Percentiles rank a stretch among this genome's conserved stretches.
phyloP scores from a whole-genome alignment of 495 filamentous ascomycete genomes.

The Penicillium diatomitis region DNA sequence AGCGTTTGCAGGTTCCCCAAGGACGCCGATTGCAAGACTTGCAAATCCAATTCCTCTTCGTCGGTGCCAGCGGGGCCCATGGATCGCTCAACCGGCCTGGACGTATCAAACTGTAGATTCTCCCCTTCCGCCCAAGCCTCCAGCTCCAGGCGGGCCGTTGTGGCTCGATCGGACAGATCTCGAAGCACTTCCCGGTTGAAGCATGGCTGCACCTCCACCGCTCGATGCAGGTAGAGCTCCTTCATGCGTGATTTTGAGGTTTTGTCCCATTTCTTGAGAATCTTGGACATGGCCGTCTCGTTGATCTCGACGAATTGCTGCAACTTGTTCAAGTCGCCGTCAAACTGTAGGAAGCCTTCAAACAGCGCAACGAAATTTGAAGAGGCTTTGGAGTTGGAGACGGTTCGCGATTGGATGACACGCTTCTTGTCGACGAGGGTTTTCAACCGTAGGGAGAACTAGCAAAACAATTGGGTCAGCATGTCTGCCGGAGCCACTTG shows the following conservation, averaged over 20 bases:
- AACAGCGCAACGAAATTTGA: slow-evolving; percentile 88
- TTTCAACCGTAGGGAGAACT: slow-evolving; percentile 88
- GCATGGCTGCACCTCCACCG: slow-evolving; percentile 94
- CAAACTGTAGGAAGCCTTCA: slow-evolving; percentile 94
- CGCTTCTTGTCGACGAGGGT: slow-evolving; percentile 92
- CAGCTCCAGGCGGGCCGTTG: slow-evolving; percentile 82
- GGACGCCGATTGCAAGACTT: slow-evolving; percentile 80
- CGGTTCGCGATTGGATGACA: slow-evolving; percentile 66
- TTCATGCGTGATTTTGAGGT: slow-evolving; percentile 98
- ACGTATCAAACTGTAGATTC: slow-evolving; percentile 67
- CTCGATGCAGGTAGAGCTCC: slow-evolving; percentile 89
- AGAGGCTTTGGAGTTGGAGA: slow-evolving; percentile 69
- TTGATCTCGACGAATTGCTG: slow-evolving; percentile 99
- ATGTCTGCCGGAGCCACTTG: too few relatives aligned
- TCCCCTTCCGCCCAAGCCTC: slow-evolving; percentile 97
- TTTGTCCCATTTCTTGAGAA: slow-evolving; percentile 99
- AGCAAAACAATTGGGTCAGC: background rate
- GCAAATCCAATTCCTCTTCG: slow-evolving; percentile 77
- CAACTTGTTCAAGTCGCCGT: slow-evolving; percentile 89
- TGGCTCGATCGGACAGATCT: slow-evolving; percentile 91
- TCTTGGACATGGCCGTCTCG: slow-evolving; percentile 94
- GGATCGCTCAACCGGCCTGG: slow-evolving; percentile 49
- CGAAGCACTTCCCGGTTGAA: slow-evolving; percentile 96
- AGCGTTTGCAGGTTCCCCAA: slow-evolving; percentile 57
- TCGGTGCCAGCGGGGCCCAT: slow-evolving; percentile 59